Evolutionary conservation across 1,284 basidiomycete genomes (phyloP), one percentile per base, ranked within the genome.

Genomic region (Ceratobasidium sp.): DNA sequence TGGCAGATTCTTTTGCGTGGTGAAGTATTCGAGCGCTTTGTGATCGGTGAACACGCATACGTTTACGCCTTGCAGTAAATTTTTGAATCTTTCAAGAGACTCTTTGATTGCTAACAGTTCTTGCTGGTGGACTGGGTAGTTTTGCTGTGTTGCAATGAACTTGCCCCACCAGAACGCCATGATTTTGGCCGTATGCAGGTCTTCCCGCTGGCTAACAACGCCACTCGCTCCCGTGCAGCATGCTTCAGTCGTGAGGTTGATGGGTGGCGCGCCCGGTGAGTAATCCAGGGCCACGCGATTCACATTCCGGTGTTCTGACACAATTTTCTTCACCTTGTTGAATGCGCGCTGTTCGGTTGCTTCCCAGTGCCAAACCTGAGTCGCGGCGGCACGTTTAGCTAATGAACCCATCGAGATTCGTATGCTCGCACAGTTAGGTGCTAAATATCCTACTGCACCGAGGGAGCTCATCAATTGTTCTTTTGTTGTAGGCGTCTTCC

Each of bases 341-440:
- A 86, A 86, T 0, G 84, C 84, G 0, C 80, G 57, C 59, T 85
- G 82, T 4, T 84, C 79, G 0, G 80, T 84, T n/a, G 78, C 79
- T 0, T 76, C 80, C 84, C 84, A 85, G 0, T 80, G 44, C 64
- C 82, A 85, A 0, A 80, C 79, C 0, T 80, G 76, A 0, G 74
- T 80, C 13, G 81, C 19, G 0, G 83, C 80, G 0, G 81, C 84
- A 0, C 83, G 66, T 0, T 66, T 77, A 13, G 80, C 80, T 0
- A 86, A 62, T 0, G 84, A 76, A 17, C 78, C 77, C 76, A 78
- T 77, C 1, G 77, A 77, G 17, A 77, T 61, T 44, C 75, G 22
- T 8, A 61, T 61, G 19, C 19, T 34, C 19, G 29, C 57, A 19
- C 57, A 61, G 25, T 61, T 61, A 61, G 57, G 57, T 29, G 25